These are phyloP conservation scores for Sicyos edulis DNA, from an alignment of 306 rosid genomes.

Conservation along the genomic window DNA sequence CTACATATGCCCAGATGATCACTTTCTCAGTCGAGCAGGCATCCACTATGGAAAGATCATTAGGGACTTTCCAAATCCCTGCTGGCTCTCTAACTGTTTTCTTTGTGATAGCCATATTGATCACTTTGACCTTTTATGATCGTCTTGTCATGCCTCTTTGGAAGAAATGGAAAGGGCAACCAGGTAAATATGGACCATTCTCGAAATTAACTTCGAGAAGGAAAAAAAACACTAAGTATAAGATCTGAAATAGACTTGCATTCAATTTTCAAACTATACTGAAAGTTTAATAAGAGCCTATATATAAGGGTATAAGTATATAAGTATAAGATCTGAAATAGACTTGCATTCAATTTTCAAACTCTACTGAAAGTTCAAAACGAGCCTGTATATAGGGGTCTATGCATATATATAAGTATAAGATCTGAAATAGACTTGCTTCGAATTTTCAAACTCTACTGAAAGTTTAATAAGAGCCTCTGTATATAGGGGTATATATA, in stretches of 20 bases:
- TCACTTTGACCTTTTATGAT: slow-evolving; percentile 65
- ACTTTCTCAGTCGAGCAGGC: slow-evolving; percentile 98
- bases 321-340: neutral
- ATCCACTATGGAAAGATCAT: slow-evolving; percentile 66
- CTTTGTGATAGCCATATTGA: slow-evolving; percentile 68
- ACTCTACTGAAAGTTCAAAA: neutral
- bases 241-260: neutral
- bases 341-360: neutral
- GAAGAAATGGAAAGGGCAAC: slow-evolving; percentile 69
- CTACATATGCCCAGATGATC: slow-evolving; percentile 79
- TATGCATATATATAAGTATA: too few species aligned
- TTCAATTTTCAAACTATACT: neutral
- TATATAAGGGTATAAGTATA: too few species aligned
- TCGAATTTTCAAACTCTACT: neutral
- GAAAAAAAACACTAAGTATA: neutral
- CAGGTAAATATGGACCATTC: slow-evolving; percentile 39
- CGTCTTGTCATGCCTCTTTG: slow-evolving; percentile 77
- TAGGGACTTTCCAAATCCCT: slow-evolving; percentile 67
- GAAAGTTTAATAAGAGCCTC: neutral
- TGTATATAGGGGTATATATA: too few species aligned
- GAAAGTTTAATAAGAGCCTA: neutral
- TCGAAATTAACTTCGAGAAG: neutral
- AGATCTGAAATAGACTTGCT: neutral
- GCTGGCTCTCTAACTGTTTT: slow-evolving; percentile 86
- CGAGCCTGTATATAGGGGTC: too few species aligned